phyloP scores from a whole-genome alignment of 2,329 filamentous ascomycete species.

The Botrytis byssoidea region DNA sequence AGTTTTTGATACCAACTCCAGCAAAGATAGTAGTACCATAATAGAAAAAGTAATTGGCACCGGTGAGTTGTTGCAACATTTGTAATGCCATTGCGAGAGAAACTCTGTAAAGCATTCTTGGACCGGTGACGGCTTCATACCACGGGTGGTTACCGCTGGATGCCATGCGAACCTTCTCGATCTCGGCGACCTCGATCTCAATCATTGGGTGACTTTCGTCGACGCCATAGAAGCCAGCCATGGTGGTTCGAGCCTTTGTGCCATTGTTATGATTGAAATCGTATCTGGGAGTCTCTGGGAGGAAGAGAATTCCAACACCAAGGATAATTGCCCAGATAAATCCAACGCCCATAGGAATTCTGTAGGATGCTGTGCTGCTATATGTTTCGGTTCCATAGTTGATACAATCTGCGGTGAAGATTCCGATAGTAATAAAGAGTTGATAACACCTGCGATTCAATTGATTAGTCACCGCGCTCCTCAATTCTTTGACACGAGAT shows the following conservation, averaged over 20 bases:
- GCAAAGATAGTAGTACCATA: slow-evolving; percentile 68
- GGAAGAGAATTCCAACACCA: slow-evolving; percentile 51
- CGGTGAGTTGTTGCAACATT: slow-evolving; percentile 67
- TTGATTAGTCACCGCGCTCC: slow-evolving; percentile 25
- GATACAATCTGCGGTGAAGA: slow-evolving; percentile 56
- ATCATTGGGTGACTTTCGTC: slow-evolving; percentile 47
- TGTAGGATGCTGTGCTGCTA: slow-evolving; percentile 52
- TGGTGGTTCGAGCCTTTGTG: slow-evolving; percentile 49
- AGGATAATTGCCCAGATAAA: slow-evolving; percentile 54
- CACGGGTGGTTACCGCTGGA: slow-evolving; percentile 57
- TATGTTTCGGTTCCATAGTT: slow-evolving; percentile 49
- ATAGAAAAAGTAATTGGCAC: slow-evolving; percentile 62
- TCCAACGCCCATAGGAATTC: slow-evolving; percentile 58
- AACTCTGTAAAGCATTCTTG: slow-evolving; percentile 63
- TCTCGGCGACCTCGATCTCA: slow-evolving; percentile 51
- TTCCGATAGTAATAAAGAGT: slow-evolving; percentile 70
- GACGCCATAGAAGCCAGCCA: slow-evolving; percentile 53
- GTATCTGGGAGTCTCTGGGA: slow-evolving; percentile 59
- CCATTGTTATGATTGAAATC: slow-evolving; percentile 49
- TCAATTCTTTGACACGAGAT: not conserved
- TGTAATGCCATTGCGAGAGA: slow-evolving; percentile 62
- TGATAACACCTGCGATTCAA: slow-evolving; percentile 57
- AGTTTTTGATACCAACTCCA: slow-evolving; percentile 60
- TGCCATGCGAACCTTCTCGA: slow-evolving; percentile 44
- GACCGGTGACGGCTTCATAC: slow-evolving; percentile 59